Evolutionary conservation across 306 rosid genomes (phyloP), one percentile per base, ranked within the genome.

Genomic region (Quercus aquifolioides): DNA sequence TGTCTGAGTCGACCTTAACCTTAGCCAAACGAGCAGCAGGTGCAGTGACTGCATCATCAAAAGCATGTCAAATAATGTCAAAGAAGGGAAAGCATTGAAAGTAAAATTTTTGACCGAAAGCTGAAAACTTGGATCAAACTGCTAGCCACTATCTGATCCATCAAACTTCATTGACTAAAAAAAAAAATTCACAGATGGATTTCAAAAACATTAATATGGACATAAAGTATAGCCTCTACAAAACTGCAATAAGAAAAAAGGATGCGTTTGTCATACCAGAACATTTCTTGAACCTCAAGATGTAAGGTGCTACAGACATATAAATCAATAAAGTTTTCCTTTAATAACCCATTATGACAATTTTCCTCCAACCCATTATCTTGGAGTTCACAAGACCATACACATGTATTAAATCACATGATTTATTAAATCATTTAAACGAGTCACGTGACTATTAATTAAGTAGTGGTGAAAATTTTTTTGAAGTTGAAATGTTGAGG

Each of bases 1-100:
- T 90, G 79, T 92, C 87, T 0, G 87, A 76, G 33, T 95, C 93
- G 62, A 87, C 97, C 90, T 93, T 91, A 1, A 95, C 78, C 83
- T 88, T 89, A 11, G 98, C 97, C 88, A 95, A 76, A 59, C 90
- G 84, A 78, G 78, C 78, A 71, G 82, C 93, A 5, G 80, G 58
- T 74, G 71, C 72, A 21, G 81, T 73, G 58, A 18, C 92, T 90
- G 95, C 82, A 86, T 33, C 58, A 79, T 74, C 52, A 71, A 52
- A 77, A 55, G 43, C 63, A 62, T 60, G 65, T 21, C 71, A 74
- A 35, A 76, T 79, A 33, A 30, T 58, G 23, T 35, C 6, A 5
- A 17, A 35, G 17, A 63, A 67, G 41, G 49, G 21, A 31, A 49
- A 43, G 49, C 30, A 5, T 46, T 25, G 33, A 51, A 64, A 58